These are phyloP conservation scores for Ceratopteris richardii DNA, from an alignment of 75 land plant genomes.

Conservation along the genomic window DNA sequence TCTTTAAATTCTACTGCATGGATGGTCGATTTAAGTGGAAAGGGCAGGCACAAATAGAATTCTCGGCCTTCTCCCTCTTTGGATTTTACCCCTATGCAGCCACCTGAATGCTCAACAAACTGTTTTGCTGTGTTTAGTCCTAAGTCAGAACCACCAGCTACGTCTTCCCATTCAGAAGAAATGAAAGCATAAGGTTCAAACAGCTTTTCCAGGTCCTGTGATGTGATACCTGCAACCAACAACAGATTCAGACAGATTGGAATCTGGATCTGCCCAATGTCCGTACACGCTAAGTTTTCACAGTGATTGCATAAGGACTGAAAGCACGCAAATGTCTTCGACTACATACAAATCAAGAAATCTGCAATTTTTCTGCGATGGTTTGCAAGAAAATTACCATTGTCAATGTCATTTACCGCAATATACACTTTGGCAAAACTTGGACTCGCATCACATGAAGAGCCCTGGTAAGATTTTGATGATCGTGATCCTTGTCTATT, in stretches of 20 bases:
- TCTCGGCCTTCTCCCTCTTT: constrained; percentile 23
- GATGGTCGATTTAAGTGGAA: constrained; percentile 13
- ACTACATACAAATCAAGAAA: no score
- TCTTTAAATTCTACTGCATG: not conserved
- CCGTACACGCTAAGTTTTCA: not conserved
- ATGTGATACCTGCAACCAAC: constrained; percentile 19
- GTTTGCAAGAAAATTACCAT: constrained; percentile 30
- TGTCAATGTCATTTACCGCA: constrained; percentile 31
- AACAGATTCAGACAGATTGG: not conserved
- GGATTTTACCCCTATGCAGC: constrained; percentile 30
- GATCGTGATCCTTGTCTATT: not conserved
- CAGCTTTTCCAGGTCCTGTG: constrained; percentile 18
- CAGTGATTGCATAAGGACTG: no score
- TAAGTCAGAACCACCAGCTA: constrained; percentile 25
- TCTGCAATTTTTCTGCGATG: no score
- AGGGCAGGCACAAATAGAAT: constrained; percentile 38
- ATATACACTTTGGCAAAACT: constrained; percentile 25
- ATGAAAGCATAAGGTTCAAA: constrained; percentile 31
- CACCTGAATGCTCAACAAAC: constrained; percentile 29
- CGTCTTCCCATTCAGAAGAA: constrained; percentile 16
- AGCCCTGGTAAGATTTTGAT: not conserved
- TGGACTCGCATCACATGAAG: not conserved
- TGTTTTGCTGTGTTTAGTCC: constrained; percentile 38
- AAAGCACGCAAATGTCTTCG: no score
- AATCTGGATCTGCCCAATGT: not conserved